Base-by-base conservation (phyloP, 768 basidiomycete genomes). In the Boletus eberwhitei region DNA sequence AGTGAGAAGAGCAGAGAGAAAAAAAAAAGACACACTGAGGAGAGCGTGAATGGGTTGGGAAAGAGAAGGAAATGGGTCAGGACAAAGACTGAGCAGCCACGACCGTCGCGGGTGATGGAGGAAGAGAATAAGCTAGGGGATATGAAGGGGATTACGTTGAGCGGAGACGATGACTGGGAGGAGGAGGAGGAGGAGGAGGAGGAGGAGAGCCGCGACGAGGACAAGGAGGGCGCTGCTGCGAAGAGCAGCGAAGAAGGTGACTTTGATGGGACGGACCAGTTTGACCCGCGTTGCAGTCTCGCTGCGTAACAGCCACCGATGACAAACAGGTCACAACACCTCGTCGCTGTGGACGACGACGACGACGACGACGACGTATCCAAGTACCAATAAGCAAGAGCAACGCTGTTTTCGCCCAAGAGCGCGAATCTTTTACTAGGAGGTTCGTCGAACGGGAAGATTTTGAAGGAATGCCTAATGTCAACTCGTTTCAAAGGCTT, bases 251-350 rank as follows among this genome's bases (percentile, higher is more conserved):
- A 5, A 9, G 45, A 44, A 26, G 43, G 36, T 8, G 38, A 39
- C 38, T 39, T 29, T 5, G 50, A n/a, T 22, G 26, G n/a, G 41
- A 52, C 16, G 32, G 49, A n/a, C 26, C 31, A 35, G 53, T 53
- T 41, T 31, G 48, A 37, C 37, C 48, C 31, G 47, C 58, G 59
- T 47, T 51, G 58, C 46, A 50, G 50, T 48, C 46, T 31, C 22
- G 32, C 40, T 47, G 48, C 36, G 39, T 37, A 21, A 43, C 60
- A 62, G 60, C 60, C 60, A 61, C 60, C 26, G 11, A 37, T 19
- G 1, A 44, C 61, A 62, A 62, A 62, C 24, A 62, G 2, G n/a
- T 2, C 38, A 62, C 53, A 62, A 63, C 51, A 63, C 8, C 16
- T 37, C 22, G 37, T 45, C 55, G 47, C 48, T 32, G 58, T 48